Base-by-base conservation (phyloP, 495 filamentous ascomycete species). In the Hypomontagnella monticulosa region DNA sequence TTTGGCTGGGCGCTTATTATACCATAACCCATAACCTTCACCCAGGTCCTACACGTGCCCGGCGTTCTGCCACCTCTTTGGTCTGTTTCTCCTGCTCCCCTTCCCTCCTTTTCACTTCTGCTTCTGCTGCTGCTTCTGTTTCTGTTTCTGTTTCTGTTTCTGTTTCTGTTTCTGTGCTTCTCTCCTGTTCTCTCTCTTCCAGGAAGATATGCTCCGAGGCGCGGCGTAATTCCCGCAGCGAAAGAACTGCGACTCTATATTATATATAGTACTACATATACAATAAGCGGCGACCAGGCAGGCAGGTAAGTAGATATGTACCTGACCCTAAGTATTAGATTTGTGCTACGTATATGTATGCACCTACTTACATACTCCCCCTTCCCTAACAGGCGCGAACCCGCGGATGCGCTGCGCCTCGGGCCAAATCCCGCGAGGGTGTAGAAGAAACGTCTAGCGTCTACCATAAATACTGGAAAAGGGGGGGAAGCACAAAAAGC, bases 11-110 rank as follows among this genome's bases (percentile, higher is more conserved):
- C 20, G n/a, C 20, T 10, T 37, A 1, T 33, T 18, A 44, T 42
- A 54, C 58, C 54, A 63, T 48, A 23, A 40, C 14, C 58, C 54
- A 63, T 48, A 23, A 40, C 14, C 53, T 52, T 23, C 37, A n/a
- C 27, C 27, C 44, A 33, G 3, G 1, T 10, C 30, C 57, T 53
- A 46, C 64, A 67, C 64, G 64, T 67, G 64, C 8, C 10, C 14
- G 23, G 0, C 12, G 48, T 50, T 0, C 32, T 32, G 47, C 10
- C 0, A 32, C 18, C 52, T 67, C 57, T 57, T 61, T 67, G 63
- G 63, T n/a, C 14, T 54, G 32, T 33, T n/a, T 20, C 20, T 37
- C 4, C 32, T 19, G 4, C 33, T 30, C 34, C 20, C 33, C 43
- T 34, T 54, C 36, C 44, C 47, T 40, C 16, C 38, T 15, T 27